Evolutionary conservation across 148 eudicot species (phyloP), one percentile per base, ranked within the genome.

Genomic region (Drosera capensis): DNA sequence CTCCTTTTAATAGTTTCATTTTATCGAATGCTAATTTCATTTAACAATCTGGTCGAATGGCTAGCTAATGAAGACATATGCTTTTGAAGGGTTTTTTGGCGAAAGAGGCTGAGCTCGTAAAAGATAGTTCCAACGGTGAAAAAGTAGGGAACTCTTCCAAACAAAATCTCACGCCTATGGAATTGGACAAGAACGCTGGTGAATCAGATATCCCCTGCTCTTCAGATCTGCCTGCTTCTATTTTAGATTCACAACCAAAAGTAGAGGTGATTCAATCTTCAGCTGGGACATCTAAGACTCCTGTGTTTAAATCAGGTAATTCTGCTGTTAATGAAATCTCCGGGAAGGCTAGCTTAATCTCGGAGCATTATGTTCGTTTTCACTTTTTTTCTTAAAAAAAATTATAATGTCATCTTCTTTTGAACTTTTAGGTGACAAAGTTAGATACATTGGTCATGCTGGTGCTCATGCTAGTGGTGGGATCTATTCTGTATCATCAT

Each of bases 101-200:
- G 2, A 86, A 79, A 66, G 82, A 75, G 57, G 82, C 85, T 24
- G 96, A 79, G 60, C 51, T 65, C 50, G 45, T 54, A 54, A 86
- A 74, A 67, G 96, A 71, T 56, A 71, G 70, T 41, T 25, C 23
- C 2, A 55, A 25, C 63, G 63, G 70, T 41, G 90, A 85, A 22
- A 77, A 80, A 59, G 36, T 63, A 5, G 52, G 65, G 37, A 60
- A 60, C 49, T 58, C 40, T 30, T 31, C 50, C 40, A 86, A 65
- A 72, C 73, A 59, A 52, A 68, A 47, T 69, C 54, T 66, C 60
- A 75, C 52, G 45, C 58, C 73, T 24, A 22, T 59, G 50, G 82
- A 68, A 39, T n/a, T 62, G 51, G 74, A 61, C 39, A 73, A 63
- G 48, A 56, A 37, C 41, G 52, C 70, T 56, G 66, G 46, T 65